Percentiles rank a stretch among this genome's conserved stretches.
These are phyloP conservation scores for Lathyrus tuberosus DNA, from an alignment of 306 rosid genomes.

Conservation along the genomic window DNA sequence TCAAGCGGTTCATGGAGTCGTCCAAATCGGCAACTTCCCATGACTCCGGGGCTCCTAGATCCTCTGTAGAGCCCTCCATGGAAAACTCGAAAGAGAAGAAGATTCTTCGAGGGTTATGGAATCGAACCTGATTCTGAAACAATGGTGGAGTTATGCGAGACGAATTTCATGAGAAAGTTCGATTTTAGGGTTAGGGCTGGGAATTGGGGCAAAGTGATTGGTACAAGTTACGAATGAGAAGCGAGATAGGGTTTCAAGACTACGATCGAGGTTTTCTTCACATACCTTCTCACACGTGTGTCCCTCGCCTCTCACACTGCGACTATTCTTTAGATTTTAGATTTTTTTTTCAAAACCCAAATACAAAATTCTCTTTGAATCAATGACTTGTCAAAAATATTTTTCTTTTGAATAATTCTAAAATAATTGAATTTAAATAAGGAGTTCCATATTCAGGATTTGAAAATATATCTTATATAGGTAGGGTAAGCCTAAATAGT, in stretches of 20 bases:
- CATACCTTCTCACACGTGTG: conserved; percentile 48
- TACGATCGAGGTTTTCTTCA: conserved; percentile 26
- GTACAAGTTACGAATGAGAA: conserved; percentile 22
- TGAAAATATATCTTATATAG: too few relatives aligned
- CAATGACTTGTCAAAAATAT: too few relatives aligned
- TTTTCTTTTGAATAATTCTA: too few relatives aligned
- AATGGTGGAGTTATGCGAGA: conserved; percentile 35
- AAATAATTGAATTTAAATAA: too few relatives aligned
- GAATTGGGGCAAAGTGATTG: conserved; percentile 42
- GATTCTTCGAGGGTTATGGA: conserved; percentile 41
- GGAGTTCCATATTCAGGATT: not conserved
- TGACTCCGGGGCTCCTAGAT: conserved; percentile 93
- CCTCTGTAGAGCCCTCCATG: conserved; percentile 95
- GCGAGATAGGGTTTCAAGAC: conserved; percentile 56
- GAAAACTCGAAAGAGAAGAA: conserved; percentile 28
- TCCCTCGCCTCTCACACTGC: conserved; percentile 6
- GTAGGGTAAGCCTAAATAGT: too few relatives aligned
- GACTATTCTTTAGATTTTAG: not conserved
- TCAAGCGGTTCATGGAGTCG: conserved; percentile 78
- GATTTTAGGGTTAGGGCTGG: conserved; percentile 50
- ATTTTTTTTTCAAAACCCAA: not conserved
- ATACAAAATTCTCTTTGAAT: not conserved
- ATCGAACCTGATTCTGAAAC: conserved; percentile 35
- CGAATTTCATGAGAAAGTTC: conserved; percentile 51
- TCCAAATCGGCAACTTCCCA: conserved; percentile 96